Conservation (phyloP, 495 filamentous ascomycete genomes). For the Penicillium subrubescens region DNA sequence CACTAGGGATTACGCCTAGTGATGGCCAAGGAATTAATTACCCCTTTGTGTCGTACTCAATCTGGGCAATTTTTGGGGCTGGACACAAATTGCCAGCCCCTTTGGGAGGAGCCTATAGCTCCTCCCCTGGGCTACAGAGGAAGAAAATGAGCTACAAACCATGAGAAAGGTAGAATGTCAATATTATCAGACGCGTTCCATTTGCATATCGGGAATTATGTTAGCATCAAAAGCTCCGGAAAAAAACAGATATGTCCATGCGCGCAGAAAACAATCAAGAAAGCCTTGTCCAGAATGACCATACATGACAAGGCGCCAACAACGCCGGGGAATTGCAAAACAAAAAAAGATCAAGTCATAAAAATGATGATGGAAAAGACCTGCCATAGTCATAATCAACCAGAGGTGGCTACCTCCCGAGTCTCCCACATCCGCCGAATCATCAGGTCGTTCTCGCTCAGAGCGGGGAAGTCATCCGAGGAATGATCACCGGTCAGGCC, state of each 20-base stretch:
- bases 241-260: slow-evolving; percentile 4
- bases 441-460: slow-evolving; percentile 43
- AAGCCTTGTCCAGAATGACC: not conserved
- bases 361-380: slow-evolving; percentile 19
- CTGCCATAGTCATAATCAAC: slow-evolving; percentile 21
- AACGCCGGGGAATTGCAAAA: slow-evolving; percentile 20
- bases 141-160: not conserved
- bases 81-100: not conserved
- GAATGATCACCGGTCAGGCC: slow-evolving; percentile 29
- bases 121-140: not conserved
- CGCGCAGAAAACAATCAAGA: not conserved
- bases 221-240: not conserved
- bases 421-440: slow-evolving; percentile 53
- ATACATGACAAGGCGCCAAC: slow-evolving; percentile 5
- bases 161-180: not conserved
- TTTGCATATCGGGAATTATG: not conserved
- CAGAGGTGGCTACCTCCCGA: slow-evolving; percentile 44
- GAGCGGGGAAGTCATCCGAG: slow-evolving; percentile 22
- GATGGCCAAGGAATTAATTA: not conserved
- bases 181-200: not conserved
- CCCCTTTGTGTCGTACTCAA: not conserved
- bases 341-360: slow-evolving; percentile 3
- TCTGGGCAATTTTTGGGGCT: not conserved
- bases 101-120: not conserved
- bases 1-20: not conserved